Percentiles rank a stretch among this genome's conserved stretches.
These are phyloP conservation scores for Picea sitchensis DNA, from an alignment of 75 land plant genomes.

Conservation along the genomic window DNA sequence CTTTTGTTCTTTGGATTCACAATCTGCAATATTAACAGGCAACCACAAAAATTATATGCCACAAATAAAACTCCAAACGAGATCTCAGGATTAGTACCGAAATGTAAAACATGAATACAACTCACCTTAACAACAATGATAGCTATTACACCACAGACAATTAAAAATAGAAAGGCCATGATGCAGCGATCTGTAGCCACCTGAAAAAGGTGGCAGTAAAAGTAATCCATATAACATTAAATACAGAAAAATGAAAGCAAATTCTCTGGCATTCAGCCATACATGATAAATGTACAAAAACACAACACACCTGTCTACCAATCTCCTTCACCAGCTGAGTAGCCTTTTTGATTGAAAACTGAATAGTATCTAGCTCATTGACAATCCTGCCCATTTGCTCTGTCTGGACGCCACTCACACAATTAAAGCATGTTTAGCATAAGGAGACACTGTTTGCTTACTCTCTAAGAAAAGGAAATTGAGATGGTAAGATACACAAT, in stretches of 20 bases:
- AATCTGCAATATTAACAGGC: conserved; percentile 30
- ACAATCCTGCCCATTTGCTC: conserved; percentile 94
- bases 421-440: too few species aligned
- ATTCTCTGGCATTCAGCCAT: not conserved
- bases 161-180: conserved; percentile 76
- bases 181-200: conserved; percentile 94
- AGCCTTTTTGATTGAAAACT: conserved; percentile 95
- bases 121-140: conserved; percentile 89
- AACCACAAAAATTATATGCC: not conserved
- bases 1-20: conserved; percentile 72
- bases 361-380: conserved; percentile 91
- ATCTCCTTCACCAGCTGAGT: conserved; percentile 91
- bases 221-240: not conserved
- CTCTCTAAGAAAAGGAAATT: too few species aligned
- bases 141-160: conserved; percentile 88
- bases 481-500: too few species aligned
- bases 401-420: conserved; percentile 44
- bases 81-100: too few species aligned
- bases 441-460: too few species aligned
- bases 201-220: conserved; percentile 29
- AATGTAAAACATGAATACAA: not conserved
- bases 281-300: not conserved
- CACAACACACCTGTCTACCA: conserved; percentile 75
- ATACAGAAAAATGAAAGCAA: not conserved
- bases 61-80: not conserved